Evolutionary conservation across 768 basidiomycete species (phyloP).

Genomic region (Lyophyllum decastes): DNA sequence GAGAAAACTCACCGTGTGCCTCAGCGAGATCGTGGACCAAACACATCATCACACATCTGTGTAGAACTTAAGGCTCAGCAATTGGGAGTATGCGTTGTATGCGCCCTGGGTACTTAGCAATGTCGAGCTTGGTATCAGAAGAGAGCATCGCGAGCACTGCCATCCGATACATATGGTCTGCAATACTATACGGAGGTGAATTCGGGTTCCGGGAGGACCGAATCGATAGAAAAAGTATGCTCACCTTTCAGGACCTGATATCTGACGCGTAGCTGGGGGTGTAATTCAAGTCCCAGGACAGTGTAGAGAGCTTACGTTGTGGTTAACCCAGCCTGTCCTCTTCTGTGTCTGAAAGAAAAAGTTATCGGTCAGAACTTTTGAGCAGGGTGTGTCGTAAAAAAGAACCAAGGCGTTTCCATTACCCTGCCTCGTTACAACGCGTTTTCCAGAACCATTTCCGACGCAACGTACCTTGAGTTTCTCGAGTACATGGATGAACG

Average conservation of each 20-base stretch:
- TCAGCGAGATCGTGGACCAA: slow-evolving; percentile 96
- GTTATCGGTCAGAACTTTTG: not conserved
- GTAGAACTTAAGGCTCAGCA: not conserved
- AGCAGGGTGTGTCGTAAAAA: not conserved
- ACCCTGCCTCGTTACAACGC: not conserved
- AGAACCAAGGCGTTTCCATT: too few relatives aligned
- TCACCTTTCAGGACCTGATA: slow-evolving; percentile 84
- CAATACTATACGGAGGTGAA: slow-evolving; percentile 59
- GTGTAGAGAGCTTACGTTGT: slow-evolving; percentile 51
- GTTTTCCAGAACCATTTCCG: not conserved
- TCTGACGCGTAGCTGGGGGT: slow-evolving; percentile 40
- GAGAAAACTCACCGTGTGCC: slow-evolving; percentile 65
- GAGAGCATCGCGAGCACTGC: slow-evolving; percentile 89
- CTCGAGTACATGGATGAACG: slow-evolving; percentile 90
- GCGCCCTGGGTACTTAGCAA: slow-evolving; percentile 58
- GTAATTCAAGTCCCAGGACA: not conserved
- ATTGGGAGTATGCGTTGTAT: too few relatives aligned
- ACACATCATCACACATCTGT: slow-evolving; percentile 85
- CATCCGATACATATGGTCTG: slow-evolving; percentile 99
- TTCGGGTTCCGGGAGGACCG: not conserved
- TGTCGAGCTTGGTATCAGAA: slow-evolving; percentile 70
- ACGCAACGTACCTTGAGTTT: slow-evolving; percentile 70
- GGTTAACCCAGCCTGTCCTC: slow-evolving; percentile 92
- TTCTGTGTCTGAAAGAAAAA: slow-evolving; percentile 74
- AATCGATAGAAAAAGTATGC: not conserved